Evolutionary conservation across 768 basidiomycete genomes (phyloP).

Genomic region (Megacollybia marginata): DNA sequence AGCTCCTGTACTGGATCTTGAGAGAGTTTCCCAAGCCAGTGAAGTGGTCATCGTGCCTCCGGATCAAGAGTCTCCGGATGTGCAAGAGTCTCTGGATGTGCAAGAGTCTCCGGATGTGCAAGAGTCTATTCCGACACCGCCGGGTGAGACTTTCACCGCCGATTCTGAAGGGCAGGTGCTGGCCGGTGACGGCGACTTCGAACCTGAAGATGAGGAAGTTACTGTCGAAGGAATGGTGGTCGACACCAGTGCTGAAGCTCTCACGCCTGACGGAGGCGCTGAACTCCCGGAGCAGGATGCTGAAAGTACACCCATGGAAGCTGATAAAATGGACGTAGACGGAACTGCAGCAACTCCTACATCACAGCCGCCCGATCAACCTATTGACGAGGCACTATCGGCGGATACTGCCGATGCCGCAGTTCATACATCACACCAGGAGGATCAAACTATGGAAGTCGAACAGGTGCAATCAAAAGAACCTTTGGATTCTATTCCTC

Average conservation of each 20-base stretch:
- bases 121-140: neutral
- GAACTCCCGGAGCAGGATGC: too few relatives aligned
- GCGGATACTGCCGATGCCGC: too few relatives aligned
- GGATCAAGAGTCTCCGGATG: neutral
- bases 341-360: too few relatives aligned
- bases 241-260: too few relatives aligned
- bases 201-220: too few relatives aligned
- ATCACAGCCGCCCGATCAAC: too few relatives aligned
- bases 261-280: too few relatives aligned
- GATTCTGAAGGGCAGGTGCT: too few relatives aligned
- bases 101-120: neutral
- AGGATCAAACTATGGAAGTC: neutral
- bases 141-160: neutral
- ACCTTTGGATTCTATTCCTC: neutral
- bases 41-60: neutral
- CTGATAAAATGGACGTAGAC: too few relatives aligned
- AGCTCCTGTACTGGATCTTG: neutral
- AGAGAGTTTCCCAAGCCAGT: neutral
- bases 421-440: neutral
- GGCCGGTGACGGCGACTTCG: too few relatives aligned
- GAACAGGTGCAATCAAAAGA: neutral
- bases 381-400: too few relatives aligned
- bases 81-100: neutral
- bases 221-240: neutral
- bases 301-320: too few relatives aligned